These are phyloP conservation scores for Trifolium subterraneum DNA, from an alignment of 306 rosid genomes.

Conservation along the genomic window DNA sequence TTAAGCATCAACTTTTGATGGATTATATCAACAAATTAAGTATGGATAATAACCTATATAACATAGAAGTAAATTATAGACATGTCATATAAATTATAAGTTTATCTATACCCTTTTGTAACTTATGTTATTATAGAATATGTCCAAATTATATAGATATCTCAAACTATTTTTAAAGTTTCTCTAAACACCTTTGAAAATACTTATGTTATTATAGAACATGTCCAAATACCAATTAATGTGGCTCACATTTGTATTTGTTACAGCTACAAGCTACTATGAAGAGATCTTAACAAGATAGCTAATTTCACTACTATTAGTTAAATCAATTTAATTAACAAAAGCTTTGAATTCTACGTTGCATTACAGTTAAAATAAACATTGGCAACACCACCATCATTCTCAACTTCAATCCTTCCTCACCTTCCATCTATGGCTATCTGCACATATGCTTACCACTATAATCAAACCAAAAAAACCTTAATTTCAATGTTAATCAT, in stretches of 20 bases:
- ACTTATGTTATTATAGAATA: too few species aligned
- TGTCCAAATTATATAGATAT: too few species aligned
- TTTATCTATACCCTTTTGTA: too few species aligned
- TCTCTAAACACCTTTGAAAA: not conserved
- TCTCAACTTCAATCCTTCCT: conserved; percentile 9
- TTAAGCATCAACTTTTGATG: too few species aligned
- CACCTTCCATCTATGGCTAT: conserved; percentile 45
- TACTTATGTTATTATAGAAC: not conserved
- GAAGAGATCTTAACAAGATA: conserved; percentile 18
- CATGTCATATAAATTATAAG: too few species aligned
- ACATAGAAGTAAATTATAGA: too few species aligned
- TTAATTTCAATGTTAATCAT: conserved; percentile 11
- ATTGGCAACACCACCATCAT: conserved; percentile 25
- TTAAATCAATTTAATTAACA: conserved; percentile 18
- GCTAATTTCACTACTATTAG: not conserved
- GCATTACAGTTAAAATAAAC: conserved; percentile 44
- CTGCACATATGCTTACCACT: not conserved
- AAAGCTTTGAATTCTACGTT: conserved; percentile 24
- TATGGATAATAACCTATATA: too few species aligned
- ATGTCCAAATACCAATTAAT: not conserved
- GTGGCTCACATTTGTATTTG: too few species aligned
- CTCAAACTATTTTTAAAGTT: not conserved
- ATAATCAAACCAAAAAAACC: conserved; percentile 23
- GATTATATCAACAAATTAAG: too few species aligned
- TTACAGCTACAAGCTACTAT: conserved; percentile 27